phyloP scores from a whole-genome alignment of 305 asterid genomes.

The Striga hermonthica region DNA sequence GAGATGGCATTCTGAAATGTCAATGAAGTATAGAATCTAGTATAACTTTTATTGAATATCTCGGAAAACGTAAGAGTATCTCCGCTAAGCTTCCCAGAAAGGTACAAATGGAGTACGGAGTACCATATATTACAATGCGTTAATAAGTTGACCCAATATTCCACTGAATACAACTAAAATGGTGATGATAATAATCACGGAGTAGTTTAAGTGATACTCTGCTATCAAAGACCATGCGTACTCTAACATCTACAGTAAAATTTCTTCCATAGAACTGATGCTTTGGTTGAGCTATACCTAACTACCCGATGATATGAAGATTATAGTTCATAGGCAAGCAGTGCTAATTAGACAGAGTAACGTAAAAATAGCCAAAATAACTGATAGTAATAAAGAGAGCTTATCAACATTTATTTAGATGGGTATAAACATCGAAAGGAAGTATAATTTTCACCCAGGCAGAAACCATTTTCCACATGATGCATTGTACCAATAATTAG shows the following conservation, averaged over 20 bases:
- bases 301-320: conserved; percentile 12
- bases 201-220: conserved; percentile 3
- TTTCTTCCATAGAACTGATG: neutral
- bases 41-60: conserved; percentile 11
- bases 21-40: neutral
- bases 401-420: conserved; percentile 5
- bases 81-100: neutral
- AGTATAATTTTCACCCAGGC: conserved; percentile 13
- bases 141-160: neutral
- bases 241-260: neutral
- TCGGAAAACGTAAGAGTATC: neutral
- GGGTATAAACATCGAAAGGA: neutral
- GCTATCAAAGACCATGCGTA: neutral
- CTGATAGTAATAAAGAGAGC: conserved; percentile 1
- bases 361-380: neutral
- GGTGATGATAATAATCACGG: neutral
- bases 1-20: conserved; percentile 9
- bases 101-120: neutral
- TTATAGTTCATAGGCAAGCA: neutral
- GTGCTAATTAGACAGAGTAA: neutral
- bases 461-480: conserved; percentile 11
- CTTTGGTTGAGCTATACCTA: neutral
- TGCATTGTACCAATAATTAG: conserved; percentile 8
- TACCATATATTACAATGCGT: neutral
- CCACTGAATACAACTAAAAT: neutral